These are phyloP conservation scores for Flaveria trinervia DNA, from an alignment of 129 eudicot species.

Conservation along the genomic window DNA sequence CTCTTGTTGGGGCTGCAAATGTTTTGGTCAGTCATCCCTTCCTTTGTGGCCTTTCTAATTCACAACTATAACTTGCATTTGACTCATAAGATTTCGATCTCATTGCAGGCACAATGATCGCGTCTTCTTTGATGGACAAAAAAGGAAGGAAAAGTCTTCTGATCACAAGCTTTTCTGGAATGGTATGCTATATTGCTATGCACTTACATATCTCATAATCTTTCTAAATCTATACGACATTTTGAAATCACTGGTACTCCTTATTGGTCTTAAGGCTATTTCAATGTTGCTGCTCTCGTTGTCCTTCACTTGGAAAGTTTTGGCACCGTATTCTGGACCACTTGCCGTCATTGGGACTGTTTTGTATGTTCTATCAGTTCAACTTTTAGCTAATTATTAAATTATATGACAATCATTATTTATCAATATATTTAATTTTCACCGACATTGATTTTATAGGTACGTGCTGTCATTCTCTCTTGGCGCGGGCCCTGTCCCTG, in stretches of 20 bases:
- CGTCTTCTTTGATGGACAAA: constrained; percentile 88
- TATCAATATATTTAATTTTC: not conserved
- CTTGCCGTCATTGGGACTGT: constrained; percentile 91
- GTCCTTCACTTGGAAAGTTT: constrained; percentile 76
- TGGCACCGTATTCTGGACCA: constrained; percentile 87
- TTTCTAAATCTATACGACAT: not conserved
- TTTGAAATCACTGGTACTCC: not conserved
- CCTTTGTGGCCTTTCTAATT: constrained; percentile 12
- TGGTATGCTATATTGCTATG: constrained; percentile 48
- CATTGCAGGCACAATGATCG: constrained; percentile 68
- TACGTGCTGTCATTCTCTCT: constrained; percentile 88
- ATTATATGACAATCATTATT: not conserved
- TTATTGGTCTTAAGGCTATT: constrained; percentile 55
- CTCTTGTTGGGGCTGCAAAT: constrained; percentile 90
- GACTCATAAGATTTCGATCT: not conserved
- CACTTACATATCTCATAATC: constrained; percentile 7
- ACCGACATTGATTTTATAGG: constrained; percentile 37
- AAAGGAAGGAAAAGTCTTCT: constrained; percentile 92
- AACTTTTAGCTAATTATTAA: not conserved
- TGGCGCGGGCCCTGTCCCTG: constrained; percentile 99
- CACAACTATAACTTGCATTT: not conserved
- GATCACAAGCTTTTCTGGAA: constrained; percentile 78
- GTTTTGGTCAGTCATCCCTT: constrained; percentile 68
- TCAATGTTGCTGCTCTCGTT: constrained; percentile 91
- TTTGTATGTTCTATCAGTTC: constrained; percentile 49